These are phyloP conservation scores for Verticillium dahliae DNA, from an alignment of 2,329 filamentous ascomycete genomes.

Conservation along the genomic window DNA sequence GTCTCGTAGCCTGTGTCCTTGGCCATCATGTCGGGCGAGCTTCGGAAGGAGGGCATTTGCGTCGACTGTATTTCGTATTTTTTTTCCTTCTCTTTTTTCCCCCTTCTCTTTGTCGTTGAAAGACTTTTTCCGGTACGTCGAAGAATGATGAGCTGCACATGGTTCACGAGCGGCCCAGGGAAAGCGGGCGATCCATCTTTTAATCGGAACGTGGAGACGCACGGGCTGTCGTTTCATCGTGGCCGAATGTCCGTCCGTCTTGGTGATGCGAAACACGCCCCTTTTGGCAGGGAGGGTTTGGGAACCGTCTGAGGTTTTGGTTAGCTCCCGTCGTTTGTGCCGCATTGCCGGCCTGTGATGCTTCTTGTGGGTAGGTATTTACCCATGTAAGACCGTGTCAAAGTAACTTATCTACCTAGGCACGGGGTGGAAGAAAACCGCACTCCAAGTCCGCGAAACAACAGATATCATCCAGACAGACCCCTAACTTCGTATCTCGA, in stretches of 20 bases:
- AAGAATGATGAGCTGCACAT: neutral
- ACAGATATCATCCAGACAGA: too few species aligned
- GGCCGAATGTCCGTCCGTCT: neutral
- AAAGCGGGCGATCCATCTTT: neutral
- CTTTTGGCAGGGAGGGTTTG: neutral
- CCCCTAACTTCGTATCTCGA: too few species aligned
- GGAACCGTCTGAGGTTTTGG: neutral
- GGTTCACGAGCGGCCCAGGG: neutral
- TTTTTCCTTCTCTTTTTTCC: too few species aligned
- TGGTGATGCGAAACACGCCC: neutral
- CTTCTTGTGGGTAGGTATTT: too few species aligned
- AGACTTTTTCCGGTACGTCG: neutral
- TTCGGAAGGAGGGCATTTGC: neutral
- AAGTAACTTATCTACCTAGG: too few species aligned
- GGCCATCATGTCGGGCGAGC: slow-evolving; percentile 5
- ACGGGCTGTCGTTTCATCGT: neutral
- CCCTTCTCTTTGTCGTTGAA: too few species aligned
- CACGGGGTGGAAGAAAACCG: too few species aligned
- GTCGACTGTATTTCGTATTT: too few species aligned
- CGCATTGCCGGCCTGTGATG: neutral
- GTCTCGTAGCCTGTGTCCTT: slow-evolving; percentile 16
- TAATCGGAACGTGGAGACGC: neutral
- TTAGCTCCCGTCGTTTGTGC: neutral
- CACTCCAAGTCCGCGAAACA: too few species aligned
- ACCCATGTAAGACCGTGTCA: too few species aligned